Percentiles rank a stretch among this genome's conserved stretches.
These are phyloP conservation scores for Xylaria sp. DNA, from an alignment of 2,329 filamentous ascomycete species.

Conservation along the genomic window DNA sequence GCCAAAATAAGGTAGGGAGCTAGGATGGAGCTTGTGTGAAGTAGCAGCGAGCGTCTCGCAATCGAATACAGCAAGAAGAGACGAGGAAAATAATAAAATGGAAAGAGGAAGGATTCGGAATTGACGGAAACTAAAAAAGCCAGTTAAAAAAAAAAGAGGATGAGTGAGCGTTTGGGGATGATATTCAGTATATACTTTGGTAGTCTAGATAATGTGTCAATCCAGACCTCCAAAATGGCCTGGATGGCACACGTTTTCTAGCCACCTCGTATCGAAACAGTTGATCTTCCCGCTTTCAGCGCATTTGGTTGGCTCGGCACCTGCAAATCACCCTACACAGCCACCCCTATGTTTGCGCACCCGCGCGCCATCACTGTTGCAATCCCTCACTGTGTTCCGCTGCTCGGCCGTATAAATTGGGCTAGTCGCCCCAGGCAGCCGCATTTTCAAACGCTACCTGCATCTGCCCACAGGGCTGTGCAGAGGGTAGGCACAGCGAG, in stretches of 20 bases:
- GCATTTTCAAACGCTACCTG: neutral
- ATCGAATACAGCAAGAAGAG: neutral
- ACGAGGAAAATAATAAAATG: neutral
- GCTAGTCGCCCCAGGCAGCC: neutral
- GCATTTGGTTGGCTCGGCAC: constrained; percentile 27
- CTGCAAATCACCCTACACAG: constrained; percentile 31
- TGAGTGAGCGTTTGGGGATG: neutral
- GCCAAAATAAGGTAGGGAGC: constrained; percentile 7
- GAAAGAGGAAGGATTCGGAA: neutral
- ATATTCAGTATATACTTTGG: constrained; percentile 9
- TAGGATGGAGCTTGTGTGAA: neutral
- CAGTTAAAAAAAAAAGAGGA: neutral
- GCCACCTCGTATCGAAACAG: constrained; percentile 33
- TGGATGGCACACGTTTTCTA: neutral
- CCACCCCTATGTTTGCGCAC: constrained; percentile 12
- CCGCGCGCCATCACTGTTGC: constrained; percentile 24
- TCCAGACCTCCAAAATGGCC: neutral
- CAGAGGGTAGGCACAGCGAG: neutral
- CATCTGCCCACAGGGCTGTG: neutral
- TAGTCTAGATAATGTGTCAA: neutral
- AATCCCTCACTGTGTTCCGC: neutral
- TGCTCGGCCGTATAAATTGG: neutral
- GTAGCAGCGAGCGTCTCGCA: neutral
- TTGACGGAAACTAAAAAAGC: neutral
- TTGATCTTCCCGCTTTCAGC: constrained; percentile 2